phyloP scores from a whole-genome alignment of 192 early-diverging fungal species.

The Paraglomus brasilianum region DNA sequence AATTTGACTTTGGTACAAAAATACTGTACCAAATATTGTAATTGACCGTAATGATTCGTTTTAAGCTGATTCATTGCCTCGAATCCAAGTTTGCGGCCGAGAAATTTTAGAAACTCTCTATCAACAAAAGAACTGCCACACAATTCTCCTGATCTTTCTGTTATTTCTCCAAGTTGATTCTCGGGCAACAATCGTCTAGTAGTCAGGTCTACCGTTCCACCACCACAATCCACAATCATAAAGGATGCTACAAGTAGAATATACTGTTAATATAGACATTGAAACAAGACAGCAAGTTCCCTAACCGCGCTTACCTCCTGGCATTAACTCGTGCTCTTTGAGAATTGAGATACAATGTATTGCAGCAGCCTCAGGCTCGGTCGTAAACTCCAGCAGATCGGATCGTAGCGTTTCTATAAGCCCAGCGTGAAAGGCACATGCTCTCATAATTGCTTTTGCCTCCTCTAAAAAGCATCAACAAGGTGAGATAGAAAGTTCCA shows the following conservation, averaged over 20 bases:
- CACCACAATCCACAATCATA: conserved; percentile 49
- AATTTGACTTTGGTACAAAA: neutral
- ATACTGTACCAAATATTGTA: conserved; percentile 1
- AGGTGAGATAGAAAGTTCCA: neutral
- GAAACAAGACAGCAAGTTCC: too few species aligned
- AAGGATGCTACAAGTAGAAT: conserved; percentile 28
- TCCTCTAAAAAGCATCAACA: neutral
- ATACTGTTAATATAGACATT: neutral
- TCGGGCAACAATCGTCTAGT: neutral
- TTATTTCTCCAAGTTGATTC: conserved; percentile 16
- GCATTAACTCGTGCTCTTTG: conserved; percentile 14
- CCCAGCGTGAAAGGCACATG: conserved; percentile 51
- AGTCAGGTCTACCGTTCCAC: conserved; percentile 51
- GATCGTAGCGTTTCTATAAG: conserved; percentile 39
- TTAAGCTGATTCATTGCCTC: conserved; percentile 5
- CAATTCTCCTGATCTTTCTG: neutral
- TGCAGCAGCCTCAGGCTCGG: conserved; percentile 29
- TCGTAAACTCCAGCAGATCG: conserved; percentile 22
- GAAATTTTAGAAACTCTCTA: conserved; percentile 9
- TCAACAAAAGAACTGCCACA: conserved; percentile 20
- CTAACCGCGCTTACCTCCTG: conserved; percentile 11
- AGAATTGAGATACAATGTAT: conserved; percentile 23
- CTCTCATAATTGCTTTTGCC: conserved; percentile 55
- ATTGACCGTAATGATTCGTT: conserved; percentile 6
- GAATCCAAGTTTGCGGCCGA: conserved; percentile 18